These are phyloP conservation scores for Salvia splendens DNA, from an alignment of 257 asterid genomes.

Conservation along the genomic window DNA sequence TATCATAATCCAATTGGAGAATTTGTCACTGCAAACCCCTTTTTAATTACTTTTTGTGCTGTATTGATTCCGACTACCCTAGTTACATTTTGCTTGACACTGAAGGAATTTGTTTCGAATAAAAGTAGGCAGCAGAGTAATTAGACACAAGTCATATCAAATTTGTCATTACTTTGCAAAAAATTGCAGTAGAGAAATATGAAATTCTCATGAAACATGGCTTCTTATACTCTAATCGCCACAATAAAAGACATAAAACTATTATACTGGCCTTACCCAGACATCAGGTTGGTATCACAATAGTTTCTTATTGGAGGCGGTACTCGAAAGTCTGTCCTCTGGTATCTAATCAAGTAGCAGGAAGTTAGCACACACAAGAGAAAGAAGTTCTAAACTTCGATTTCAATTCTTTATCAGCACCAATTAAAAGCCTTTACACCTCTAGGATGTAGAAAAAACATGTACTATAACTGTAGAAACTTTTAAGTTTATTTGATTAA, in stretches of 20 bases:
- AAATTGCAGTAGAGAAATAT: not conserved
- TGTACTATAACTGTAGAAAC: conserved; percentile 7
- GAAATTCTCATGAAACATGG: conserved; percentile 10
- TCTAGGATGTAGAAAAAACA: conserved; percentile 25
- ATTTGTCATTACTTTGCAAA: conserved; percentile 3
- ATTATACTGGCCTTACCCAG: conserved; percentile 49
- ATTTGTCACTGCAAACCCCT: too few relatives aligned
- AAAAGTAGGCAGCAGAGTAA: too few relatives aligned
- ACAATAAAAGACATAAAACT: not conserved
- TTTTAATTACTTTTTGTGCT: too few relatives aligned
- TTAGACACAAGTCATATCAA: too few relatives aligned
- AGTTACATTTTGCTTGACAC: too few relatives aligned
- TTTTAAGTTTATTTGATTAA: conserved; percentile 14
- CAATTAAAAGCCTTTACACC: not conserved
- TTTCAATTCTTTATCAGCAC: conserved; percentile 17
- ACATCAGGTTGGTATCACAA: conserved; percentile 42
- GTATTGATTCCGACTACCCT: too few relatives aligned
- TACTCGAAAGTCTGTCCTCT: conserved; percentile 76
- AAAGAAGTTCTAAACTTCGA: conserved; percentile 13
- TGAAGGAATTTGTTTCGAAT: too few relatives aligned
- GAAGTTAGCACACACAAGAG: conserved; percentile 13
- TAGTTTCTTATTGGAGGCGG: conserved; percentile 70
- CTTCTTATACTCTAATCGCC: conserved; percentile 16
- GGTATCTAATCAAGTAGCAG: conserved; percentile 51
- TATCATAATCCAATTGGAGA: too few relatives aligned